These are phyloP conservation scores for Trametes cubensis DNA, from an alignment of 768 basidiomycete species.

Conservation along the genomic window DNA sequence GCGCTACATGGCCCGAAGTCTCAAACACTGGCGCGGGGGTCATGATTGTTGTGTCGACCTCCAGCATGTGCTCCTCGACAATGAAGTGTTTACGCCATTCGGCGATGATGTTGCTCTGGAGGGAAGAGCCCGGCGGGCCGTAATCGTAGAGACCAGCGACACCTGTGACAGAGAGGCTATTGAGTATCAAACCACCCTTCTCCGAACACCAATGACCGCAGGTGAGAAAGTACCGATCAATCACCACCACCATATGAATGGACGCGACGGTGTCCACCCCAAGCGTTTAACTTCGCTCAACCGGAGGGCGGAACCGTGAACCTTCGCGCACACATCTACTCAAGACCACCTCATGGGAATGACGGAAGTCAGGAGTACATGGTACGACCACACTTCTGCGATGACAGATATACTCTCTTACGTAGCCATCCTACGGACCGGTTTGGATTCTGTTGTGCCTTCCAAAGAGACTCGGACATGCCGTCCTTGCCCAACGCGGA, in stretches of 20 bases:
- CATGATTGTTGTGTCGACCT: constrained; percentile 98
- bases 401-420: no score
- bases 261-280: no score
- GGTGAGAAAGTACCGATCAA: not conserved
- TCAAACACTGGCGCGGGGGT: constrained; percentile 94
- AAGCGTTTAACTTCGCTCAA: no score
- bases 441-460: no score
- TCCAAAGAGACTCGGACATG: no score
- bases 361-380: not conserved
- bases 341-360: no score
- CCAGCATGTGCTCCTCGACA: constrained; percentile 97
- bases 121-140: constrained; percentile 91
- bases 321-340: not conserved
- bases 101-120: constrained; percentile 95
- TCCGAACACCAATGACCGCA: not conserved
- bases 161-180: constrained; percentile 49
- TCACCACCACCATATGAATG: no score
- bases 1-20: constrained; percentile 95
- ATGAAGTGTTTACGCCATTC: constrained; percentile 99
- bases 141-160: constrained; percentile 98
- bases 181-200: not conserved
- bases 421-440: no score
- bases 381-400: not conserved
- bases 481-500: no score
- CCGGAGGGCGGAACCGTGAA: not conserved